Conservation (phyloP, 1,284 basidiomycete species). For the Limonomyces culmigenus region DNA sequence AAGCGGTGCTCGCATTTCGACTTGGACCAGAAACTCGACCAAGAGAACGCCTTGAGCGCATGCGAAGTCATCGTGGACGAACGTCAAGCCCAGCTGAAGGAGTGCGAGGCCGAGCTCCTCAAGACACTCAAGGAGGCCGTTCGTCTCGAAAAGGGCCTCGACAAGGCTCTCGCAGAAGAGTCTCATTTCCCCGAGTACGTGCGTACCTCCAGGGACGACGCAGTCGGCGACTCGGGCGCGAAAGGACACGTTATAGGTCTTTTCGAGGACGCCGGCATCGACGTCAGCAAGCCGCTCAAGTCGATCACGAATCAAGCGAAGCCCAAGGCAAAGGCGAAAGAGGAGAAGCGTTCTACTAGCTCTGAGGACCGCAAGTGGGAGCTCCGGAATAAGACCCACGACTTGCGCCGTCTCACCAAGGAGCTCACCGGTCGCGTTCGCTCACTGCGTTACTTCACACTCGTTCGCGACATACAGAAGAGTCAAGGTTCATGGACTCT, state of each 20-base stretch:
- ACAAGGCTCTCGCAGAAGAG: conserved; percentile 37
- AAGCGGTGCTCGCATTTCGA: conserved; percentile 93
- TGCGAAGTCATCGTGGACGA: conserved; percentile 84
- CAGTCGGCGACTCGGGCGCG: conserved; percentile 63
- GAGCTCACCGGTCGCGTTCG: conserved; percentile 80
- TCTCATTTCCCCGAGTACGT: conserved; percentile 68
- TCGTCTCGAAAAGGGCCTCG: conserved; percentile 47
- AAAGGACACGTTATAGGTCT: conserved; percentile 40
- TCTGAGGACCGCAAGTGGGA: conserved; percentile 59
- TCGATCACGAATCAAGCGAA: conserved; percentile 10
- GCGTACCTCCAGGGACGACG: conserved; percentile 46
- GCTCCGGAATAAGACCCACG: conserved; percentile 75
- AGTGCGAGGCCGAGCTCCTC: conserved; percentile 64
- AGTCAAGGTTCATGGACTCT: conserved; percentile 38
- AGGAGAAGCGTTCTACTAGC: conserved; percentile 35
- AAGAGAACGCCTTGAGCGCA: conserved; percentile 77
- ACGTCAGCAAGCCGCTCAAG: conserved; percentile 15
- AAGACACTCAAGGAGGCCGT: conserved; percentile 50
- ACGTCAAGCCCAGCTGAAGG: conserved; percentile 61
- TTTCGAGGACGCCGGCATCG: conserved; percentile 47
- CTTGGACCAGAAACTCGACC: conserved; percentile 47
- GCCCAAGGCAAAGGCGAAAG: conserved; percentile 33
- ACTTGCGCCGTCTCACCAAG: conserved; percentile 68
- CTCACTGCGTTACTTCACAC: conserved; percentile 79
- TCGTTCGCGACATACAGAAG: conserved; percentile 77